Conservation (phyloP, 139 green algal genomes). For the Coelastrella sp. region DNA sequence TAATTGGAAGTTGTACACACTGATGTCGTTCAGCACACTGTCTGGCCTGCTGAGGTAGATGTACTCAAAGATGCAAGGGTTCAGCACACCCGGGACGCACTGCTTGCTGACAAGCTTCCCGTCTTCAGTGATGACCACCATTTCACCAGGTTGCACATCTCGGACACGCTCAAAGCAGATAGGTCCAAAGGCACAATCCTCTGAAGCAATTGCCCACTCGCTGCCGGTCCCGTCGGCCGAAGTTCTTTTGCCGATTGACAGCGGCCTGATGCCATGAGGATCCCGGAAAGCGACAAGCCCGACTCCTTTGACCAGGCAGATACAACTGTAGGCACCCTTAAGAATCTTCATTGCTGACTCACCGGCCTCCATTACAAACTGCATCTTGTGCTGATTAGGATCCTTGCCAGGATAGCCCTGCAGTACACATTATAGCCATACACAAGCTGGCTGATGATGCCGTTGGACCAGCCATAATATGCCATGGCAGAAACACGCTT, state of each 20-base stretch:
- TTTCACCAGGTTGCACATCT: constrained; percentile 92
- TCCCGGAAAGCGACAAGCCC: constrained; percentile 98
- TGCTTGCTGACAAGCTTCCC: constrained; percentile 79
- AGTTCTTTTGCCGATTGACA: constrained; percentile 85
- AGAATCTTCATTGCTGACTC: constrained; percentile 78
- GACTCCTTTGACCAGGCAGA: constrained; percentile 92
- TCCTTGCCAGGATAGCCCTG: constrained; percentile 61
- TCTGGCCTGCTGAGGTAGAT: constrained; percentile 92
- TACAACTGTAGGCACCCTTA: constrained; percentile 93
- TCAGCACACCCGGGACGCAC: constrained; percentile 68
- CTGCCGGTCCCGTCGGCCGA: constrained; percentile 60
- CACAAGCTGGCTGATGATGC: too few species aligned
- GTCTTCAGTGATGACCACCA: constrained; percentile 91
- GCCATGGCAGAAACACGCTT: too few species aligned
- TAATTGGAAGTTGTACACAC: constrained; percentile 98
- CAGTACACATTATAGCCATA: neutral
- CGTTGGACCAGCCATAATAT: neutral
- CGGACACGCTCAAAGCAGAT: constrained; percentile 95
- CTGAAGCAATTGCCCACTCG: constrained; percentile 93
- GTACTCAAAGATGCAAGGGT: constrained; percentile 99
- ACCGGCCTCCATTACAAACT: constrained; percentile 93
- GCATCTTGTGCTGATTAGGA: constrained; percentile 81
- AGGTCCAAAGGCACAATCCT: constrained; percentile 98
- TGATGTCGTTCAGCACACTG: constrained; percentile 91
- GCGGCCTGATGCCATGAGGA: constrained; percentile 94